Conservation (phyloP, 257 asterid genomes). For the Ballota nigra region DNA sequence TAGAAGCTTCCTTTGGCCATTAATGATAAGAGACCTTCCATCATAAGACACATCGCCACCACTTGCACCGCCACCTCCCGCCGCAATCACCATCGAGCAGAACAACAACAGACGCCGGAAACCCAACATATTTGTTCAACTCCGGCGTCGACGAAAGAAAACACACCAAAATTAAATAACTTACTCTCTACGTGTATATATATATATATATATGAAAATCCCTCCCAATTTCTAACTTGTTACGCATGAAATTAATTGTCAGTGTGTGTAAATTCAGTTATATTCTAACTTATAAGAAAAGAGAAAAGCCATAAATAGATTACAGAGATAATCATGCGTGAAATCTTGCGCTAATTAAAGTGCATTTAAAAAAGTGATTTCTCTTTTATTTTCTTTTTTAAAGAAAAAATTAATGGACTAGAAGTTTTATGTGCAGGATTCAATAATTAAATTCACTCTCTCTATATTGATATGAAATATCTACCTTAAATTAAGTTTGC, state of each 20-base stretch:
- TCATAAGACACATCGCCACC: slow-evolving; percentile 60
- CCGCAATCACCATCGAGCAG: background rate
- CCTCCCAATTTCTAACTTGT: background rate
- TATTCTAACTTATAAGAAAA: background rate
- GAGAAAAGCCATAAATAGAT: background rate
- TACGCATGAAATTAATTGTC: background rate
- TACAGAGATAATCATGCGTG: background rate
- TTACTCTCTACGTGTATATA: background rate
- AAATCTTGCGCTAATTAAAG: background rate
- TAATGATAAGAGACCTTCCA: slow-evolving; percentile 62
- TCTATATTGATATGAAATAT: no score
- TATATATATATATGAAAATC: background rate
- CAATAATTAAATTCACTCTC: no score
- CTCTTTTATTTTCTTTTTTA: no score
- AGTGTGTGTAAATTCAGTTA: background rate
- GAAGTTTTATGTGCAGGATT: no score
- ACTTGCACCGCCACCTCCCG: slow-evolving; percentile 23
- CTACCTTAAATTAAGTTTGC: no score
- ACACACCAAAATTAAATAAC: background rate
- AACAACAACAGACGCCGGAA: slow-evolving; percentile 22
- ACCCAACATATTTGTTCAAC: slow-evolving; percentile 9
- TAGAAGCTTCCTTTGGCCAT: slow-evolving; percentile 60
- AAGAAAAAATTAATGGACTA: background rate
- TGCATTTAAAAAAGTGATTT: background rate
- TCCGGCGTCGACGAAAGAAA: background rate